Conservation (phyloP, 306 rosid species). For the Vigna radiata region DNA sequence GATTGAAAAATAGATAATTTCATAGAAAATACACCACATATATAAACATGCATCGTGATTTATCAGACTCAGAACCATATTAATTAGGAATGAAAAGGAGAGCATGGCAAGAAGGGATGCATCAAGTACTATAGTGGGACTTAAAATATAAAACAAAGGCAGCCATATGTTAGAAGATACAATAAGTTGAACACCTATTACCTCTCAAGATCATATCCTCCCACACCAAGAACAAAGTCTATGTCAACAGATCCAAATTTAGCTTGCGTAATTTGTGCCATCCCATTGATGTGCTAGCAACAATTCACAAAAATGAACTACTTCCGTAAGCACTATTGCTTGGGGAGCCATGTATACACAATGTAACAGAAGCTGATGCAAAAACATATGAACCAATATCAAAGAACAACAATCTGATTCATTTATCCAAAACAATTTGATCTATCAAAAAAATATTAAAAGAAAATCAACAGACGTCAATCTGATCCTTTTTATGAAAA, state of each 20-base stretch:
- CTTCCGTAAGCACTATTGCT: conserved; percentile 30
- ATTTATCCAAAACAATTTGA: neutral
- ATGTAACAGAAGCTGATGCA: conserved; percentile 23
- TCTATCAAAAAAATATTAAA: neutral
- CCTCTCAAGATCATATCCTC: conserved; percentile 97
- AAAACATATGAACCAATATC: conserved; percentile 2
- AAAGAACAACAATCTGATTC: conserved; percentile 17
- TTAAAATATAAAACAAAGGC: neutral
- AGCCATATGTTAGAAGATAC: conserved; percentile 24
- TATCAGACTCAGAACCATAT: conserved; percentile 16
- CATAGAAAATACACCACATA: neutral
- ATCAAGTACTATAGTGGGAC: conserved; percentile 17
- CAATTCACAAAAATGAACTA: conserved; percentile 39
- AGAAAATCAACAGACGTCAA: neutral
- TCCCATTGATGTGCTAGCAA: conserved; percentile 81
- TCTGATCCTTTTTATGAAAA: conserved; percentile 21
- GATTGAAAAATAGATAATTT: conserved; percentile 28
- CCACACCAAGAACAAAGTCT: conserved; percentile 92
- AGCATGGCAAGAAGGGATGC: neutral
- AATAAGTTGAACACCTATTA: conserved; percentile 58
- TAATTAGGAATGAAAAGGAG: neutral
- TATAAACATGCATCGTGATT: conserved; percentile 26
- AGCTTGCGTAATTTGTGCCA: conserved; percentile 84
- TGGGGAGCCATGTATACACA: conserved; percentile 32
- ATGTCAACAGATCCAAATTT: conserved; percentile 87